These are phyloP conservation scores for Phanerodontia chrysosporium DNA, from an alignment of 768 basidiomycete species.

Conservation along the genomic window DNA sequence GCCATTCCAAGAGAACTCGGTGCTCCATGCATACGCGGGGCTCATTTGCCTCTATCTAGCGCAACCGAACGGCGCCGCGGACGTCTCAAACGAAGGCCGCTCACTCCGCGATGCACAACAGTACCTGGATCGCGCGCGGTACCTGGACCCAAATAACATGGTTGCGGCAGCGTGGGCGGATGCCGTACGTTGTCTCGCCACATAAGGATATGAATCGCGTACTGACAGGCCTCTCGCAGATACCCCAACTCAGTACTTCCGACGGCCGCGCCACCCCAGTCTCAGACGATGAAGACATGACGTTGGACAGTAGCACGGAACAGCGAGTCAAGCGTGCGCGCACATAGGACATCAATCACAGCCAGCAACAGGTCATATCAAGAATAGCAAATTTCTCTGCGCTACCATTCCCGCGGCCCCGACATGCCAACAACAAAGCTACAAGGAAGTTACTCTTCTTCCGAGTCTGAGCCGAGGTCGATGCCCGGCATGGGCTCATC, in stretches of 20 bases:
- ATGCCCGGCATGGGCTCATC: constrained; percentile 76
- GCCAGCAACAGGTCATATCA: neutral
- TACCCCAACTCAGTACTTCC: constrained; percentile 13
- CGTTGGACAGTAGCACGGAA: constrained; percentile 15
- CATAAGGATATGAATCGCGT: neutral
- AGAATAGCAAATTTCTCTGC: neutral
- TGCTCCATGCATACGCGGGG: constrained; percentile 81
- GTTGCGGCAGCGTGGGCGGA: constrained; percentile 50
- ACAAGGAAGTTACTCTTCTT: constrained; percentile 42
- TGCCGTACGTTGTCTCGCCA: constrained; percentile 38
- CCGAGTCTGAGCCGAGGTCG: constrained; percentile 77
- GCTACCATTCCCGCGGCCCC: neutral
- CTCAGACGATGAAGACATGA: constrained; percentile 36
- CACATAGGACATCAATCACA: constrained; percentile 5
- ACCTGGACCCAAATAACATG: constrained; percentile 53
- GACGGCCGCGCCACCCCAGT: constrained; percentile 18
- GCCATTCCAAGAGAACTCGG: constrained; percentile 79
- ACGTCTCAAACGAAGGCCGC: neutral
- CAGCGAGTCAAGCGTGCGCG: constrained; percentile 36
- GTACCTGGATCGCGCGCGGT: constrained; percentile 60
- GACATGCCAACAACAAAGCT: neutral
- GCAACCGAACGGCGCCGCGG: constrained; percentile 28
- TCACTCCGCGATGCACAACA: constrained; percentile 49
- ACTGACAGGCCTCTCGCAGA: constrained; percentile 6
- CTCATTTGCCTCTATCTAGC: constrained; percentile 64